phyloP scores from a whole-genome alignment of 352 stramenopile genomes.

The Paralagenidium karlingii region DNA sequence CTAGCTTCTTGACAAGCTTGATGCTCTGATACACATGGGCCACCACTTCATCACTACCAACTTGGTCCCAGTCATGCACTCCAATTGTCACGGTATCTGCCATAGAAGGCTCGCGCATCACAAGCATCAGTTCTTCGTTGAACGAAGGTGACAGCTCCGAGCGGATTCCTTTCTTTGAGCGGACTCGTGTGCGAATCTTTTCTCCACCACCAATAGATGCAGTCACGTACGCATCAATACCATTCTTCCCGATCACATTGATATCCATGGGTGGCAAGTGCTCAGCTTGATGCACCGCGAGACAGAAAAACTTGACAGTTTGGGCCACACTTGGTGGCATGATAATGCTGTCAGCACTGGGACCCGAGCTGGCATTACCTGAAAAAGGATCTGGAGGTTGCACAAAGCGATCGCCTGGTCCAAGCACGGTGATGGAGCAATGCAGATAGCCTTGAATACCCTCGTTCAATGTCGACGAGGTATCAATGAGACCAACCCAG shows the following conservation, averaged over 20 bases:
- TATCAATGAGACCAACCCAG: constrained; percentile 86
- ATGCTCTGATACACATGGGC: constrained; percentile 57
- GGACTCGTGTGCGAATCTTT: constrained; percentile 51
- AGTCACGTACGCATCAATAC: constrained; percentile 64
- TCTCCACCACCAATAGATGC: constrained; percentile 40
- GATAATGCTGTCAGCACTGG: too few species aligned
- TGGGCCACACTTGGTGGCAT: constrained; percentile 68
- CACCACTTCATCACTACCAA: constrained; percentile 61
- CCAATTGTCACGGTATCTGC: constrained; percentile 56
- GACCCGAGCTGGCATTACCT: too few species aligned
- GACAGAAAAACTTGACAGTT: constrained; percentile 55
- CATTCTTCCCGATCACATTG: constrained; percentile 30
- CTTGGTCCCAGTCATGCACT: constrained; percentile 70
- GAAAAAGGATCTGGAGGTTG: constrained; percentile 56
- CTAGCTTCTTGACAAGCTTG: constrained; percentile 55
- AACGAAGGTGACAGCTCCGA: constrained; percentile 56
- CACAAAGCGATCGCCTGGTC: constrained; percentile 73
- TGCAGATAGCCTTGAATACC: constrained; percentile 87
- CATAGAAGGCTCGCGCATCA: constrained; percentile 69
- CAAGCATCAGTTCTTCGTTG: constrained; percentile 68
- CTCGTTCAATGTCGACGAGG: constrained; percentile 59
- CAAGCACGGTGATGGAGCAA: constrained; percentile 78
- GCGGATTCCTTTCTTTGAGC: constrained; percentile 60
- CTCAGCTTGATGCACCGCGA: constrained; percentile 54
- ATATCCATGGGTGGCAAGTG: constrained; percentile 68